These are phyloP conservation scores for Candida sithepensis DNA, from an alignment of 805 yeast species.

Conservation along the genomic window DNA sequence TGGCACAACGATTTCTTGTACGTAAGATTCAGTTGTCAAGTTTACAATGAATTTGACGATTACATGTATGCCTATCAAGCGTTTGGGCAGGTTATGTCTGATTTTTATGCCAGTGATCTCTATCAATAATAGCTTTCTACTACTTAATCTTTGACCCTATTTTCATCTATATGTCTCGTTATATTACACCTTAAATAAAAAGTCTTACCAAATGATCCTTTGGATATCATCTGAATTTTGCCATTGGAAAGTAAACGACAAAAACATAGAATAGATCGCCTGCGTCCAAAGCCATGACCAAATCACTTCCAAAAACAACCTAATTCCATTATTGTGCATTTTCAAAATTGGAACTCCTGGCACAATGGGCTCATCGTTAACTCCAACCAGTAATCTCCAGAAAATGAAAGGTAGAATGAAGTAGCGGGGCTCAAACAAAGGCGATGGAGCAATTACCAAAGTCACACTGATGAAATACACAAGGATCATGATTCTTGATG, in stretches of 20 bases:
- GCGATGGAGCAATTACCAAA: slow-evolving; percentile 78
- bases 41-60: slow-evolving; percentile 56
- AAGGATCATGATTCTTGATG: slow-evolving; percentile 38
- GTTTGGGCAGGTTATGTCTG: slow-evolving; percentile 32
- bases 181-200: background rate
- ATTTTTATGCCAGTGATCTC: slow-evolving; percentile 12
- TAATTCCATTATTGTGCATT: slow-evolving; percentile 25
- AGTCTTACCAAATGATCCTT: slow-evolving; percentile 80
- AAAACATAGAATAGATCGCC: slow-evolving; percentile 51
- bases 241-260: slow-evolving; percentile 67
- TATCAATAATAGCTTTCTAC: background rate
- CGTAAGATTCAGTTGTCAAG: slow-evolving; percentile 56
- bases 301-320: slow-evolving; percentile 50
- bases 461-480: slow-evolving; percentile 50
- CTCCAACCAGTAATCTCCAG: slow-evolving; percentile 60
- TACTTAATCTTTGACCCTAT: background rate
- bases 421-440: slow-evolving; percentile 91
- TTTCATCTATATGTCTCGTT: background rate
- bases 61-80: slow-evolving; percentile 43
- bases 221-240: slow-evolving; percentile 55
- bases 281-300: slow-evolving; percentile 62
- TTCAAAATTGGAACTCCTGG: slow-evolving; percentile 3
- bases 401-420: slow-evolving; percentile 77
- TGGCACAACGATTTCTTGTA: slow-evolving; percentile 39
- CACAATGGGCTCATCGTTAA: slow-evolving; percentile 32